Conservation (phyloP, 805 yeast species). For the Babjeviella inositovora region DNA sequence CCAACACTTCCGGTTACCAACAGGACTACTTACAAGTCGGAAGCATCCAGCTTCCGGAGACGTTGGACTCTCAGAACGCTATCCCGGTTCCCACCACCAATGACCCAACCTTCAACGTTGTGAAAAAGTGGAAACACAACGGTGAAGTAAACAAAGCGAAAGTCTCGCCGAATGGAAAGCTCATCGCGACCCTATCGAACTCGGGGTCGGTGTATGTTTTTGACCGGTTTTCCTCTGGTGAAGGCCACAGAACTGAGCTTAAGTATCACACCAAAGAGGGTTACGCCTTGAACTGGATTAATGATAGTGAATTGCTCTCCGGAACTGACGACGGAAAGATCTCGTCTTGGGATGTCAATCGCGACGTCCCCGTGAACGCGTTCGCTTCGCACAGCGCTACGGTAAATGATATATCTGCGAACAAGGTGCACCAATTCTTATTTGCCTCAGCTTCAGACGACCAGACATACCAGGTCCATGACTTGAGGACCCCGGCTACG, state of each 20-base stretch:
- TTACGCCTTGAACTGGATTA: constrained; percentile 50
- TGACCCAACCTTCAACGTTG: constrained; percentile 19
- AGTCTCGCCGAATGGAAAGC: constrained; percentile 27
- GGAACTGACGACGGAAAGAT: constrained; percentile 55
- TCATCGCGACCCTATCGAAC: constrained; percentile 38
- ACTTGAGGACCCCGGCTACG: constrained; percentile 21
- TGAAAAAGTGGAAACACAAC: constrained; percentile 39
- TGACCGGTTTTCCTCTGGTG: constrained; percentile 8
- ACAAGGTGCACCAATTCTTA: constrained; percentile 18
- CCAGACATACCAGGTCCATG: constrained; percentile 41
- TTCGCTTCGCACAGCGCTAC: constrained; percentile 36
- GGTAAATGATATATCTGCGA: constrained; percentile 58
- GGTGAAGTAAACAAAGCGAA: constrained; percentile 54
- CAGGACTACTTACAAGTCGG: constrained; percentile 28
- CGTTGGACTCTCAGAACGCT: constrained; percentile 14
- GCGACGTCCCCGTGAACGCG: constrained; percentile 23
- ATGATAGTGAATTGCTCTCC: constrained; percentile 31
- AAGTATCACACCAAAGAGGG: constrained; percentile 54
- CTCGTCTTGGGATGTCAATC: constrained; percentile 50
- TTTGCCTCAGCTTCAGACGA: constrained; percentile 69
- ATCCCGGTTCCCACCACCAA: constrained; percentile 10
- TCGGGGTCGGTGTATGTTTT: constrained; percentile 31
- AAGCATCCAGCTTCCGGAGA: constrained; percentile 28
- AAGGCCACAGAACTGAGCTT: constrained; percentile 11
- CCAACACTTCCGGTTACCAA: constrained; percentile 20